Conservation (phyloP, 805 yeast species). For the Ogataea trehalophila region DNA sequence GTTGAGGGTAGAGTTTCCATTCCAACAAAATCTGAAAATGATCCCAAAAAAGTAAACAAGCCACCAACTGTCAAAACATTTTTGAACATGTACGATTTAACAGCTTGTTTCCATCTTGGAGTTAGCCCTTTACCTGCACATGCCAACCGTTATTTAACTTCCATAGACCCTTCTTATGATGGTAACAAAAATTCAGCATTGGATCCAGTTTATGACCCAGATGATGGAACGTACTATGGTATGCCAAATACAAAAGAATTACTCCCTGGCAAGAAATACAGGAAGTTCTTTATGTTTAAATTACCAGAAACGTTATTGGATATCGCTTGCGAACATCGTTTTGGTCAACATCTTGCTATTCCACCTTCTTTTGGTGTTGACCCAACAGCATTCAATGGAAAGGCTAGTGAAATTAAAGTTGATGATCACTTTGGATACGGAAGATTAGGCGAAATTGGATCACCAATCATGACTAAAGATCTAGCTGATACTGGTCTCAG, state of each 20-base stretch:
- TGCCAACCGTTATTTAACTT: neutral
- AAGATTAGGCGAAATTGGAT: constrained; percentile 42
- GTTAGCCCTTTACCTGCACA: neutral
- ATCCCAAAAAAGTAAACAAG: constrained; percentile 1
- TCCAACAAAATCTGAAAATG: constrained; percentile 5
- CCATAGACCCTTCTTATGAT: constrained; percentile 11
- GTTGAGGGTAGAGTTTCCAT: constrained; percentile 45
- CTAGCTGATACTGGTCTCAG: constrained; percentile 36
- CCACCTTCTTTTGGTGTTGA: constrained; percentile 41
- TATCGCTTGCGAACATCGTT: constrained; percentile 43
- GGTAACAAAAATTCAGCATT: too few relatives aligned
- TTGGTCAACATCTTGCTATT: constrained; percentile 29
- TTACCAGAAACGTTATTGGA: constrained; percentile 51
- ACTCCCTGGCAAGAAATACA: constrained; percentile 42
- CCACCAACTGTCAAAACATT: constrained; percentile 28
- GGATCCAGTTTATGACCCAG: constrained; percentile 11
- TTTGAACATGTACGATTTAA: constrained; percentile 45
- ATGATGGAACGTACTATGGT: constrained; percentile 31
- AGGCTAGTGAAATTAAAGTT: constrained; percentile 22
- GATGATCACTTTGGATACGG: constrained; percentile 51
- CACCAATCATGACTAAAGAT: constrained; percentile 50
- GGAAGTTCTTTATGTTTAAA: constrained; percentile 53
- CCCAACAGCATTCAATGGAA: constrained; percentile 20
- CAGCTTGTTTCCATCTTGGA: constrained; percentile 46
- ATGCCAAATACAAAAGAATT: constrained; percentile 41